A percentile compares a stretch with the other conserved stretches of the same genome.
Conservation (phyloP, 768 basidiomycete species). For the Phylloporus sp. region DNA sequence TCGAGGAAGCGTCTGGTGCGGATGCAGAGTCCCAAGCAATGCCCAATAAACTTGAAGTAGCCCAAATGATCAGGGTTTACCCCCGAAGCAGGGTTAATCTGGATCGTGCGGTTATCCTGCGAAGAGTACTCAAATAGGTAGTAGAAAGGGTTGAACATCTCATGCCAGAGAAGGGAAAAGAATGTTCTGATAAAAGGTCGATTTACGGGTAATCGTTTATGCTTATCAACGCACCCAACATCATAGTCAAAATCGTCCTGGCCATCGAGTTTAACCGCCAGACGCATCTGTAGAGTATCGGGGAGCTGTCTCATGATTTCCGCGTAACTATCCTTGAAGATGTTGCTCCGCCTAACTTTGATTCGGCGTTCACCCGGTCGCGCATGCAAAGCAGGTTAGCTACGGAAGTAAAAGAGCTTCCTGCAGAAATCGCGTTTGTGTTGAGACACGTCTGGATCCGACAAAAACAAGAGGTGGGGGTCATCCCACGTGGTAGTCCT, state of each 20-base stretch:
- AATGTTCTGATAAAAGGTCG: constrained; percentile 69
- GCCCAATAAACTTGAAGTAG: constrained; percentile 99
- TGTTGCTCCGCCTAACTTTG: constrained; percentile 95
- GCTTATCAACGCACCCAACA: constrained; percentile 61
- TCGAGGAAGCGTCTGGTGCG: constrained; percentile 99
- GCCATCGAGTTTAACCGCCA: constrained; percentile 99
- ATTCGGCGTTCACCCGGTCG: constrained; percentile 99
- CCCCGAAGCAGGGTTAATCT: constrained; percentile 97
- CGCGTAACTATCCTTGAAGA: constrained; percentile 98
- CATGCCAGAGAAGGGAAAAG: constrained; percentile 98
- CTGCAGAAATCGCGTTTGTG: constrained; percentile 99
- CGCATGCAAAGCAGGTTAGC: constrained; percentile 95
- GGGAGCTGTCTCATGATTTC: constrained; percentile 99
- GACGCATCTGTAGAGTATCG: constrained; percentile 93
- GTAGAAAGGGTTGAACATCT: constrained; percentile 99
- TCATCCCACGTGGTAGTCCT: constrained; percentile 99
- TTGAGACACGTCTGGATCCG: constrained; percentile 96
- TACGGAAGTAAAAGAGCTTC: constrained; percentile 99
- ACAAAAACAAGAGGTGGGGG: constrained; percentile 87
- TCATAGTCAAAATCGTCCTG: constrained; percentile 99
- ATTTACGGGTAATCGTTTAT: neutral
- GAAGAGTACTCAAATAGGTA: constrained; percentile 99
- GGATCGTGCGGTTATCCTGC: constrained; percentile 98
- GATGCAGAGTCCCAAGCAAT: constrained; percentile 91
- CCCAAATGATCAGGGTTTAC: constrained; percentile 99